Conservation (phyloP, 2,329 filamentous ascomycete species). For the Aphanoascus verrucosus region DNA sequence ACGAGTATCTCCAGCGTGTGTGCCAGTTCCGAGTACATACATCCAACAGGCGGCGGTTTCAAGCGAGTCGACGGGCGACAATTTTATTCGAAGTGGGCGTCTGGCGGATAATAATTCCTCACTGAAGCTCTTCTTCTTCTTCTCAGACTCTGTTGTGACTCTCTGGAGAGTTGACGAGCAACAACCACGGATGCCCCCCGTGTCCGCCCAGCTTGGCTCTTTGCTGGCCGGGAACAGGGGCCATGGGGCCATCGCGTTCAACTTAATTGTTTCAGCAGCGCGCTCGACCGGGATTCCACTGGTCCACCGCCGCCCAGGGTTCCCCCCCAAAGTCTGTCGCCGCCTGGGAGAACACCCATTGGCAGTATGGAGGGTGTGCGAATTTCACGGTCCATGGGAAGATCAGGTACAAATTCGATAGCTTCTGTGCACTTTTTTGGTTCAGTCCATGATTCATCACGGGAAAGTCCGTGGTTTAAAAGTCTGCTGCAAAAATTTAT, state of each 20-base stretch:
- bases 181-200: no score
- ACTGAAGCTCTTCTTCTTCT: no score
- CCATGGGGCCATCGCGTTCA: not conserved
- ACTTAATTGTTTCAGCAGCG: constrained; percentile 3
- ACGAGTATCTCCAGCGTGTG: no score
- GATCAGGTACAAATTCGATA: not conserved
- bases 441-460: not conserved
- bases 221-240: not conserved
- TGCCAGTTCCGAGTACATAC: no score
- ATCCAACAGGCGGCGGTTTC: no score
- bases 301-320: not conserved
- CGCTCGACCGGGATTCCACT: constrained; percentile 4
- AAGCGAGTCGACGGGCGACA: no score
- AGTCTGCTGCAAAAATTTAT: no score
- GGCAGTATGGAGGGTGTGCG: not conserved
- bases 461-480: not conserved
- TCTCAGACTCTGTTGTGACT: no score
- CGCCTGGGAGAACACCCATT: not conserved
- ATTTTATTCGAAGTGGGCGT: no score
- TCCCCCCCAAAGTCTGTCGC: not conserved
- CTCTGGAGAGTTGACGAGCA: no score
- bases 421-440: not conserved
- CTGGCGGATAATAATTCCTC: no score
- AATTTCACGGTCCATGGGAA: not conserved
- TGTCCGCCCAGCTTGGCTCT: not conserved